A percentile compares a stretch with the other conserved stretches of the same genome.
Evolutionary conservation across 116 monocot genomes (phyloP).

Genomic region (Zostera marina): DNA sequence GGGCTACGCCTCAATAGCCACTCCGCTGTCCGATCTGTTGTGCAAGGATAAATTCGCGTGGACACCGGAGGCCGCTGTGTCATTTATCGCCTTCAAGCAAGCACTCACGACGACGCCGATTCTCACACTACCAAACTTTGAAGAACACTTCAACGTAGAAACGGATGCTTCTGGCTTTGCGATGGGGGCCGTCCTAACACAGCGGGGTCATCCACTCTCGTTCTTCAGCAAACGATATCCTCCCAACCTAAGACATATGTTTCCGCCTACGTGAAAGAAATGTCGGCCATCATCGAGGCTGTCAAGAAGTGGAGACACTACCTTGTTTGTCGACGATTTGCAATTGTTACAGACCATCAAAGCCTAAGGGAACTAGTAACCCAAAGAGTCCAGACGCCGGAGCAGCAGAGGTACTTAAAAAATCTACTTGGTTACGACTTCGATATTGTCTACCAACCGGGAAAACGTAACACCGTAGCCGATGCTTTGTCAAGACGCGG

Average conservation of each 20-base stretch:
- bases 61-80: background rate
- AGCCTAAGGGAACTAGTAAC: background rate
- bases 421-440: background rate
- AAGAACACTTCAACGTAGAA: background rate
- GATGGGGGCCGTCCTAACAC: background rate
- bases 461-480: background rate
- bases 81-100: background rate
- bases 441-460: background rate
- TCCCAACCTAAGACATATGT: no score
- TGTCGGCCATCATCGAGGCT: background rate
- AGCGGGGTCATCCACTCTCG: background rate
- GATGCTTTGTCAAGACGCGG: conserved; percentile 1
- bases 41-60: background rate
- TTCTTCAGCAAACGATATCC: background rate
- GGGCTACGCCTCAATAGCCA: background rate
- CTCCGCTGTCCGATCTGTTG: background rate
- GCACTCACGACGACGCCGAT: background rate
- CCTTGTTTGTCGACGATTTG: background rate
- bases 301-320: conserved; percentile 7
- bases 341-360: background rate
- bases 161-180: no score
- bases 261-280: background rate
- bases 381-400: background rate
- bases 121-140: background rate
- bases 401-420: background rate